phyloP scores from a whole-genome alignment of 1,139 yeast genomes.

The Suhomyces guaymorum region DNA sequence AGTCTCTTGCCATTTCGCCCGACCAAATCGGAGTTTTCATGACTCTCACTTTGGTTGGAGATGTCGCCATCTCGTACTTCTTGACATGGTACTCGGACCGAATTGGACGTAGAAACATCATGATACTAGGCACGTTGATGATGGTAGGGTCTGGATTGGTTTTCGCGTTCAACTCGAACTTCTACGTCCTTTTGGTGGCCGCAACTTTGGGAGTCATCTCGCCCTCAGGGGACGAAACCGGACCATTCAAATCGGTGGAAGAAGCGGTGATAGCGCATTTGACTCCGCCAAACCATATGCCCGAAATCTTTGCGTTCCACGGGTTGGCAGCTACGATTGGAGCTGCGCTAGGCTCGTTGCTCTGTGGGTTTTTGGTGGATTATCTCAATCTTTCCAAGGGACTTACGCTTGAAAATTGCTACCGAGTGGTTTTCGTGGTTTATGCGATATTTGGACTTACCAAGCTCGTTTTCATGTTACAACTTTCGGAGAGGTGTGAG shows the following conservation, averaged over 20 bases:
- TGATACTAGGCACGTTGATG: conserved; percentile 64
- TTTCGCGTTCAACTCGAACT: conserved; percentile 56
- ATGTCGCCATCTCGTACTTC: conserved; percentile 67
- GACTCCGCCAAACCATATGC: conserved; percentile 63
- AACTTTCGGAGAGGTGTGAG: conserved; percentile 61
- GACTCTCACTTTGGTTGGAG: conserved; percentile 82
- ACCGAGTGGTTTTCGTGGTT: conserved; percentile 56
- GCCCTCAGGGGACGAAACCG: conserved; percentile 90
- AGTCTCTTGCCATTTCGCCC: conserved; percentile 56
- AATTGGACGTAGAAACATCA: conserved; percentile 70
- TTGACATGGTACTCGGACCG: conserved; percentile 78
- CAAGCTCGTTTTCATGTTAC: conserved; percentile 55
- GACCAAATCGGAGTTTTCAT: conserved; percentile 72
- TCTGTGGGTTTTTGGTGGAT: conserved; percentile 62
- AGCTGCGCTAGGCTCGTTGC: conserved; percentile 70
- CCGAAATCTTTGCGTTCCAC: conserved; percentile 75
- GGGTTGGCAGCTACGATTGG: conserved; percentile 72
- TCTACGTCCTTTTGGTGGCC: conserved; percentile 58
- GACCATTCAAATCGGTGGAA: conserved; percentile 88
- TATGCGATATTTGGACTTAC: conserved; percentile 59
- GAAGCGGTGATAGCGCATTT: conserved; percentile 85
- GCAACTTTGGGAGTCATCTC: conserved; percentile 66
- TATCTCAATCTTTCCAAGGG: conserved; percentile 32
- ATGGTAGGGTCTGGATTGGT: conserved; percentile 71
- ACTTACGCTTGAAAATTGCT: conserved; percentile 44